Evolutionary conservation across 1,139 yeast species (phyloP).

Genomic region (Arxiozyma slooffiae): DNA sequence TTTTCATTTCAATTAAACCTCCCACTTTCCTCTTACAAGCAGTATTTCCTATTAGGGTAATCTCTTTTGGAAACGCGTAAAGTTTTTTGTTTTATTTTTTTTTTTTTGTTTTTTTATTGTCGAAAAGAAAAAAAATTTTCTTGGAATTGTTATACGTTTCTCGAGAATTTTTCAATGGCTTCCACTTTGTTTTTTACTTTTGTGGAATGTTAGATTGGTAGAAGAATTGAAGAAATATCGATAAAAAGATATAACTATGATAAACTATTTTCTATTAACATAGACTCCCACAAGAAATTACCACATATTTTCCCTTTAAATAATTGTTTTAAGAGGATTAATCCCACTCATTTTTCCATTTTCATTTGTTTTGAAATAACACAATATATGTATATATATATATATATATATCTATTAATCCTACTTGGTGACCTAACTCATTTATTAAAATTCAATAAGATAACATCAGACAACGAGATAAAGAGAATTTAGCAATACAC

Average conservation of each 20-base stretch:
- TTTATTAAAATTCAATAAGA: neutral
- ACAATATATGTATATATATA: no score
- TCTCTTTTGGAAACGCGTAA: neutral
- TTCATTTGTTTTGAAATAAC: no score
- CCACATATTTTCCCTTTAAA: neutral
- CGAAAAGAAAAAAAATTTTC: neutral
- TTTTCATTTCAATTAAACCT: neutral
- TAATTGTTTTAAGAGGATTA: neutral
- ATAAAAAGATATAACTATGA: neutral
- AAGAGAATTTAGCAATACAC: neutral
- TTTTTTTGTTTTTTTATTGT: no score
- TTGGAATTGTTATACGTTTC: neutral
- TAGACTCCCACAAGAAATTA: no score
- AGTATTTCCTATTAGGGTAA: neutral
- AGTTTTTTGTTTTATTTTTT: no score
- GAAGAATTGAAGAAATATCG: neutral
- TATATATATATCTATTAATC: no score
- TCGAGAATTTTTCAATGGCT: neutral
- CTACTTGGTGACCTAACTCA: neutral
- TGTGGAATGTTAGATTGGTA: neutral
- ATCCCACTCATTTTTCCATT: neutral
- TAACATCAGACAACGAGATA: neutral
- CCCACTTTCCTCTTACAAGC: neutral
- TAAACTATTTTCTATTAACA: neutral
- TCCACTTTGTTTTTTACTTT: neutral